Evolutionary conservation across 768 basidiomycete genomes (phyloP).

Genomic region (Mycena latifolia): DNA sequence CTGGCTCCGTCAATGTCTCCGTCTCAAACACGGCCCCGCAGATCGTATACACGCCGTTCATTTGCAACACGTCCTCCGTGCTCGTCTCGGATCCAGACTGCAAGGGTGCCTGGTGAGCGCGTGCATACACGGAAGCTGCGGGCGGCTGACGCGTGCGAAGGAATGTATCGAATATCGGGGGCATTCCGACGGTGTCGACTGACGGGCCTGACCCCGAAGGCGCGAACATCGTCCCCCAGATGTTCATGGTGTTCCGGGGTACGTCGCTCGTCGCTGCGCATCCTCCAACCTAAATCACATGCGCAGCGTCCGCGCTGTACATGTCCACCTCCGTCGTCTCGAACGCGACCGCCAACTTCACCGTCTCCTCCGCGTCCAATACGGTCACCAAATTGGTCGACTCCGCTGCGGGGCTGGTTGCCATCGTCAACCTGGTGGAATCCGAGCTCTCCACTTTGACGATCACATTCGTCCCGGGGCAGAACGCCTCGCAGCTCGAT

Average conservation of each 20-base stretch:
- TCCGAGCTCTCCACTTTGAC: slow-evolving; percentile 55
- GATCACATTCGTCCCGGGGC: slow-evolving; percentile 51
- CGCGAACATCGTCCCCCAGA: slow-evolving; percentile 63
- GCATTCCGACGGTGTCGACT: slow-evolving; percentile 48
- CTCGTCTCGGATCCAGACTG: slow-evolving; percentile 44
- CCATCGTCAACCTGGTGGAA: slow-evolving; percentile 54
- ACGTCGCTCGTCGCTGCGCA: slow-evolving; percentile 17
- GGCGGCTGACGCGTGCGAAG: slow-evolving; percentile 32
- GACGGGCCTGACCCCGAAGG: slow-evolving; percentile 57
- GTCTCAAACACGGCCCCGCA: slow-evolving; percentile 52
- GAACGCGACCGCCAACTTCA: slow-evolving; percentile 66
- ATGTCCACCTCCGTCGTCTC: slow-evolving; percentile 58
- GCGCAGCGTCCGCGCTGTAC: slow-evolving; percentile 57
- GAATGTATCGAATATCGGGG: slow-evolving; percentile 43
- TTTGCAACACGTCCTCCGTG: slow-evolving; percentile 50
- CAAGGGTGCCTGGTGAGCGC: slow-evolving; percentile 58
- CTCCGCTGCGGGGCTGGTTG: slow-evolving; percentile 53
- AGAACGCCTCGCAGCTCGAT: slow-evolving; percentile 48
- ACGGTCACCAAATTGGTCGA: slow-evolving; percentile 52
- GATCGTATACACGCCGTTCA: slow-evolving; percentile 62
- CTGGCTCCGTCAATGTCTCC: slow-evolving; percentile 48
- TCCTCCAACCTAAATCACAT: neutral
- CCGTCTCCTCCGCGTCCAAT: slow-evolving; percentile 54
- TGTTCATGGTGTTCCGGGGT: slow-evolving; percentile 71
- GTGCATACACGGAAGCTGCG: neutral